A percentile compares a stretch with the other conserved stretches of the same genome.
Conservation (phyloP, 1,284 basidiomycete genomes). For the Meripilus lineatus region DNA sequence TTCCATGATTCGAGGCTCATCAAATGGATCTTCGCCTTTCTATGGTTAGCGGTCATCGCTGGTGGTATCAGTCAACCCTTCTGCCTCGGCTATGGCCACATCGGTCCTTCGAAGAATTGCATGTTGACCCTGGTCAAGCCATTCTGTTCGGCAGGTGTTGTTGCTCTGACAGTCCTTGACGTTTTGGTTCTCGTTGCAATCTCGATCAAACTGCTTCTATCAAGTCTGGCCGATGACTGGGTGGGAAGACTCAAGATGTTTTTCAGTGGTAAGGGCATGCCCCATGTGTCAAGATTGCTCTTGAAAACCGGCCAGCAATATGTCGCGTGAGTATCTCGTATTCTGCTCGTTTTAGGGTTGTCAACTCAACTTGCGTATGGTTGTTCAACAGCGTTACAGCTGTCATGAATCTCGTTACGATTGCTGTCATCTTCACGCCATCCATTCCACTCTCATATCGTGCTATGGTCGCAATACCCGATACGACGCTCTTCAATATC, state of each 20-base stretch:
- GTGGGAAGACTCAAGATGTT: not conserved
- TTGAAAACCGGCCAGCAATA: slow-evolving; percentile 1
- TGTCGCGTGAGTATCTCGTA: slow-evolving; percentile 5
- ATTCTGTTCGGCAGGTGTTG: slow-evolving; percentile 17
- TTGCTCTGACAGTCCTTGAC: slow-evolving; percentile 23
- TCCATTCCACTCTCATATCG: slow-evolving; percentile 14
- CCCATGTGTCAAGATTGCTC: not conserved
- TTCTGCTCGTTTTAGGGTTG: not conserved
- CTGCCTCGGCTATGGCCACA: slow-evolving; percentile 19
- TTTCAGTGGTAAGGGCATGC: slow-evolving; percentile 2
- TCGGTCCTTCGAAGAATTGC: slow-evolving; percentile 16
- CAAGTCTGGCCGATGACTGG: slow-evolving; percentile 4
- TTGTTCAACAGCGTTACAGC: slow-evolving; percentile 19
- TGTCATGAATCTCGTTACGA: slow-evolving; percentile 15
- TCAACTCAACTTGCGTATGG: not conserved
- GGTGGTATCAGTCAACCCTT: slow-evolving; percentile 18
- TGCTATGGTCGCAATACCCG: slow-evolving; percentile 20
- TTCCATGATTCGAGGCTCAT: slow-evolving; percentile 22
- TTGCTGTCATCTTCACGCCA: slow-evolving; percentile 16
- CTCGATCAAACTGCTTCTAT: slow-evolving; percentile 11
- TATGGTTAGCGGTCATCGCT: slow-evolving; percentile 30
- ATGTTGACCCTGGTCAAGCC: slow-evolving; percentile 16
- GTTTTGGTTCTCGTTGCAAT: slow-evolving; percentile 16
- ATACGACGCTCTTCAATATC: slow-evolving; percentile 20
- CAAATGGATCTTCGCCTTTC: slow-evolving; percentile 18